These are phyloP conservation scores for Meredithiella fracta DNA, from an alignment of 2,329 filamentous ascomycete species.

Conservation along the genomic window DNA sequence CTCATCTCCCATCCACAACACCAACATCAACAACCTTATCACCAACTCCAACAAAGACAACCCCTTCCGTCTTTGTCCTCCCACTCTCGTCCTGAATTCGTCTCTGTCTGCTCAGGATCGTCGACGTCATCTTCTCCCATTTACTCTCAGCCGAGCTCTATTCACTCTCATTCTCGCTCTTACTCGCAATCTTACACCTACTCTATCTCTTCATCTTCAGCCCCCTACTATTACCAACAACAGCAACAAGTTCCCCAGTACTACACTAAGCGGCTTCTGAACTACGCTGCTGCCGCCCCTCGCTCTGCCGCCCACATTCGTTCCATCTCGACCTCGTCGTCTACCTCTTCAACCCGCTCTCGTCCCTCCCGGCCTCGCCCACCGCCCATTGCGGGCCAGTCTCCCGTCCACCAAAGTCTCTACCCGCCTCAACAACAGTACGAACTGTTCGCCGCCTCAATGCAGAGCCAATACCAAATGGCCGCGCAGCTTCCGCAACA, in stretches of 20 bases:
- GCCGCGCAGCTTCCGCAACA: constrained; percentile 7
- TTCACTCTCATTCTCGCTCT: neutral
- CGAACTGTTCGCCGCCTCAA: neutral
- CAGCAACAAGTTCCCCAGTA: constrained; percentile 5
- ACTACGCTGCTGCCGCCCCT: neutral
- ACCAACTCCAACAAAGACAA: no score
- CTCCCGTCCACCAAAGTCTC: constrained; percentile 8
- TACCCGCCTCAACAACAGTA: constrained; percentile 9
- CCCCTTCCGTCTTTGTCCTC: constrained; percentile 1
- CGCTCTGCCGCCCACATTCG: constrained; percentile 23
- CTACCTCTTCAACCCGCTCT: constrained; percentile 25
- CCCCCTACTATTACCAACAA: neutral
- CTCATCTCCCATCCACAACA: constrained; percentile 1
- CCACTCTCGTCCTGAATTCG: neutral
- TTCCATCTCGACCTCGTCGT: constrained; percentile 37
- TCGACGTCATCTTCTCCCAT: neutral
- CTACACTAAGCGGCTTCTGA: neutral
- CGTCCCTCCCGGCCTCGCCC: constrained; percentile 5
- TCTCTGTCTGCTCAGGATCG: neutral
- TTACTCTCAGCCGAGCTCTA: neutral
- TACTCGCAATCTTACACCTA: neutral
- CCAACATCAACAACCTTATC: no score
- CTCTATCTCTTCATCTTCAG: neutral
- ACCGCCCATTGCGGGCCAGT: constrained; percentile 11
- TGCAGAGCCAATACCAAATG: constrained; percentile 10